A percentile compares a stretch with the other conserved stretches of the same genome.
Evolutionary conservation across 1,284 basidiomycete species (phyloP).

Genomic region (Takashimella koratensis): DNA sequence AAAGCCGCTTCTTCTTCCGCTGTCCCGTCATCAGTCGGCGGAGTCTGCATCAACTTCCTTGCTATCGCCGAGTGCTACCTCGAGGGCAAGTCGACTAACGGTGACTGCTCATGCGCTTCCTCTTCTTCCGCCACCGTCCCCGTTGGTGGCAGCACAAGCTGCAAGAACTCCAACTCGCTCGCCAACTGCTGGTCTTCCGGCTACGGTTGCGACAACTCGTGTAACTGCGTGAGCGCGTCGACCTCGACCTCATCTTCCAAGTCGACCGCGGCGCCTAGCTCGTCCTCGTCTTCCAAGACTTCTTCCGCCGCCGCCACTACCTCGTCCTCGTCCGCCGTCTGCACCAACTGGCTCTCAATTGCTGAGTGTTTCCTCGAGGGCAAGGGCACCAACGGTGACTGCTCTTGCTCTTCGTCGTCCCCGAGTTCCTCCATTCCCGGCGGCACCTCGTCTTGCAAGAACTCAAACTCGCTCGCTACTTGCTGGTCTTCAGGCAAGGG

Average conservation of each 20-base stretch:
- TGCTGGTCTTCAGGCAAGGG: not conserved
- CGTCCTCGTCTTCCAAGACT: not conserved
- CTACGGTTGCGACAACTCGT: slow-evolving; percentile 6
- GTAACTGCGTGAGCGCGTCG: not conserved
- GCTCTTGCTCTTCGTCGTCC: slow-evolving; percentile 1
- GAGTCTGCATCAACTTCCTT: not conserved
- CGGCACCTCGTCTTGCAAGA: not conserved
- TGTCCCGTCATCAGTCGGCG: not conserved
- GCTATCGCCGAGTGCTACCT: slow-evolving; percentile 7
- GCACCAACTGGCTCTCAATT: not conserved
- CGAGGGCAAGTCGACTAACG: slow-evolving; percentile 4
- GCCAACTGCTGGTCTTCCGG: slow-evolving; percentile 10
- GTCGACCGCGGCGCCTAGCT: not conserved
- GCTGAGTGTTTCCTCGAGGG: slow-evolving; percentile 1
- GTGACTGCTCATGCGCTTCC: slow-evolving; percentile 3
- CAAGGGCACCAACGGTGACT: slow-evolving; percentile 1
- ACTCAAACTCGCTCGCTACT: not conserved
- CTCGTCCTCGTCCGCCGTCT: not conserved
- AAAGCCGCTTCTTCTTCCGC: too few relatives aligned
- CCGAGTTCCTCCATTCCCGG: slow-evolving; percentile 1
- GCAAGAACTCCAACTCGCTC: not conserved
- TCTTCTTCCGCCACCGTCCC: not conserved
- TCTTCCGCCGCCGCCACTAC: not conserved
- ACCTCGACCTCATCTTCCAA: not conserved
- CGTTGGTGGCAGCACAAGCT: not conserved